Evolutionary conservation across 805 yeast species (phyloP).

Genomic region (Myxozyma vanderwaltii): DNA sequence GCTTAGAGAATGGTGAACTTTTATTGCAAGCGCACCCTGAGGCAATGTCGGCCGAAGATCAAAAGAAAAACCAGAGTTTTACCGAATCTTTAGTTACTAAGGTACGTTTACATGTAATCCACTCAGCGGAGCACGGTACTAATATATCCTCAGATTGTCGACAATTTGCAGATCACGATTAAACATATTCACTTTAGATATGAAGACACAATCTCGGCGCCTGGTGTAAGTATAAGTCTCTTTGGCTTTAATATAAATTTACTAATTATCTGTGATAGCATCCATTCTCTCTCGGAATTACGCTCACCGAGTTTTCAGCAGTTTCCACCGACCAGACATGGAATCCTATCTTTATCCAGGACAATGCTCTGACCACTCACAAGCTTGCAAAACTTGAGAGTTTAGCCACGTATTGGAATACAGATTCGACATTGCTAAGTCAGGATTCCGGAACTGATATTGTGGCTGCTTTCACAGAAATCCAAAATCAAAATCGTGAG

Average conservation of each 20-base stretch:
- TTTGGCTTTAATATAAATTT: no score
- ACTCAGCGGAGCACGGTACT: neutral
- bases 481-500: constrained; percentile 10
- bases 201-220: constrained; percentile 74
- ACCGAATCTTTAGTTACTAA: constrained; percentile 86
- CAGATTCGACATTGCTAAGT: constrained; percentile 56
- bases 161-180: constrained; percentile 87
- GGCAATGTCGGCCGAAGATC: constrained; percentile 40
- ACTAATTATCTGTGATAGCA: constrained; percentile 31
- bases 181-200: constrained; percentile 89
- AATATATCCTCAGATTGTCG: constrained; percentile 49
- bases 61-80: constrained; percentile 70
- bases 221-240: constrained; percentile 48
- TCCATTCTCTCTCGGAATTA: constrained; percentile 82
- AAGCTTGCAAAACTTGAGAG: constrained; percentile 60
- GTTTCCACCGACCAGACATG: constrained; percentile 84
- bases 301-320: constrained; percentile 84
- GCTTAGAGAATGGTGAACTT: constrained; percentile 64
- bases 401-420: constrained; percentile 81
- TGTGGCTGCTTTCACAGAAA: constrained; percentile 16
- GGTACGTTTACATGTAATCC: constrained; percentile 43
- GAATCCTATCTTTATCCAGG: constrained; percentile 82
- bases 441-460: constrained; percentile 25
- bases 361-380: constrained; percentile 64
- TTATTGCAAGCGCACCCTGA: constrained; percentile 47